These are phyloP conservation scores for Terfezia claveryi DNA, from an alignment of 495 filamentous ascomycete species.

Conservation along the genomic window DNA sequence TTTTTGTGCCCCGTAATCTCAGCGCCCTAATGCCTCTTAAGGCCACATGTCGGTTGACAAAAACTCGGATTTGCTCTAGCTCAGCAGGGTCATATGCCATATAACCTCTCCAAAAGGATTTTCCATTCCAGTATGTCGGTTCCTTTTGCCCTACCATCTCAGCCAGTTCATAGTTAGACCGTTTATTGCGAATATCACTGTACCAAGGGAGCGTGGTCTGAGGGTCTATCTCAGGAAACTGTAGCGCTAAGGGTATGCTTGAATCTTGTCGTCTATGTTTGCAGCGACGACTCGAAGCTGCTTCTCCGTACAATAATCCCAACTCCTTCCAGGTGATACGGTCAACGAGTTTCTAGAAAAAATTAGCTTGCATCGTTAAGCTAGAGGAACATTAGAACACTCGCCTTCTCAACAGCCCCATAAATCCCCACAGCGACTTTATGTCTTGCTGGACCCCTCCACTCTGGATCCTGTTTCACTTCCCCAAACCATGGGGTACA, in stretches of 20 bases:
- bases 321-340: neutral
- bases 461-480: neutral
- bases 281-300: too few species aligned
- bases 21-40: slow-evolving; percentile 8
- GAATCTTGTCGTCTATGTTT: too few species aligned
- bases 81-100: slow-evolving; percentile 13
- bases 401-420: slow-evolving; percentile 10
- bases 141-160: neutral
- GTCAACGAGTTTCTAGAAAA: too few species aligned
- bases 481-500: slow-evolving; percentile 18
- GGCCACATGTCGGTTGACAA: slow-evolving; percentile 2
- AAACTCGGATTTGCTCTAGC: slow-evolving; percentile 12
- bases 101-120: slow-evolving; percentile 9
- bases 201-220: slow-evolving; percentile 13
- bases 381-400: neutral
- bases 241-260: neutral
- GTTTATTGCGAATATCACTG: slow-evolving; percentile 1
- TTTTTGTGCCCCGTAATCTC: slow-evolving; percentile 11
- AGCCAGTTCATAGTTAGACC: neutral
- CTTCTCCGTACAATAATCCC: neutral
- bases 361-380: too few species aligned
- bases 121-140: neutral
- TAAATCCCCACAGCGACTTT: slow-evolving; percentile 8
- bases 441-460: neutral
- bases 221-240: neutral